Base-by-base conservation (phyloP, 2,329 filamentous ascomycete species). In the Ophiostoma ips region DNA sequence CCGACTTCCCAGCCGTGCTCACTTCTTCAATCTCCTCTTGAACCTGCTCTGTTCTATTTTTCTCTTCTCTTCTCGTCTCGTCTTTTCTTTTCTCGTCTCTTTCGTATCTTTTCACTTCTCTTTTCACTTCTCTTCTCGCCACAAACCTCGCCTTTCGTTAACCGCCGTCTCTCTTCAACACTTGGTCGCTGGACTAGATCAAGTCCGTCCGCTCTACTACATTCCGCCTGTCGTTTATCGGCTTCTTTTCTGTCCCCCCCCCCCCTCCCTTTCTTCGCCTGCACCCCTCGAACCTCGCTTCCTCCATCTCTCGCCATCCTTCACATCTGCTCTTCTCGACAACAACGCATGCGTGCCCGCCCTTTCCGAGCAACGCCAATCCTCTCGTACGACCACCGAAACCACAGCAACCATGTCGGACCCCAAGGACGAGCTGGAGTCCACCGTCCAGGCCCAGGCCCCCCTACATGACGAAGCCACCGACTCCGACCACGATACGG, bases 401-500 rank as follows among this genome's bases (percentile, higher is more conserved):
- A 45, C 15, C 13, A 11, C 21, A 35, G 35, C 49, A 44, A 28
- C 41, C 48, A 56, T 56, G 53, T 51, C 53, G 33, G 51, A 51
- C 35, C 43, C 31, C 43, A 55, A 48, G 33, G 51, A 53, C 46
- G 51, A 52, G 28, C 41, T 41, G 33, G 31, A n/a, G 13, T 28
- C 53, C 48, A 43, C 51, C 13, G 50, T 45, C 28, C 43, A 49
- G 15, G 41, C 21, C 28, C 43, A 49, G 15, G 41, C 21, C 5
- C 36, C 33, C 16, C 30, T 48, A n/a, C 9, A 38, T 16, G 50
- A 52, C 19, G 19, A 21, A 12, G 43, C 46, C 13, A n/a, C 52
- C 5, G 48, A 52, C 44, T 37, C 37, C 40, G 54, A 54, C 18
- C 52, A 19, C 36, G 52, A 55, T 11, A 55, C 54, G 51, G 54